Evolutionary conservation across 352 stramenopile species (phyloP), one percentile per base, ranked within the genome.

Genomic region (Globisporangium middletonii): DNA sequence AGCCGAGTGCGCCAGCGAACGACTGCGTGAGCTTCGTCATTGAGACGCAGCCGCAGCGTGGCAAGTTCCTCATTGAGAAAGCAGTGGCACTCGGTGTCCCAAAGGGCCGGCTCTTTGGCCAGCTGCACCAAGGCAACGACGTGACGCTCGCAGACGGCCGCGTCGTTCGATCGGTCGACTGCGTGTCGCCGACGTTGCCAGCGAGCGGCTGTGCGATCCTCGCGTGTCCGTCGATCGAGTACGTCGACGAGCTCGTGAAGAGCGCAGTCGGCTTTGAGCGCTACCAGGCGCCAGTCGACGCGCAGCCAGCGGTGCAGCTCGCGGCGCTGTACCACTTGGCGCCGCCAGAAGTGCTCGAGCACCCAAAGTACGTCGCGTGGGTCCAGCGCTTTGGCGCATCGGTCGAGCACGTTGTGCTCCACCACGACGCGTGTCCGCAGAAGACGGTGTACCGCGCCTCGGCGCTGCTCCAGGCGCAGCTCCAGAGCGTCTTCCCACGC

Each of bases 41-140:
- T 26, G 80, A 92, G 62, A 92, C 82, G n/a, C 71, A 65, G 3
- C 63, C 67, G 19, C 77, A 89, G 55, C 71, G 81, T 33, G 85
- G 85, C 50, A 94, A 93, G 55, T 92, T 94, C 47, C 55, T 94
- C 0, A 77, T 94, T 26, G 71, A 91, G 42, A 78, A 75, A 28
- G 84, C 84, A 1, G n/a, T 76, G 6, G 75, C 73, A 35, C 59
- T 91, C 12, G 84, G 82, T 5, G 84, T 94, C 0, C 84, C 84
- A 0, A 91, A 88, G 61, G 84, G 84, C 4, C 82, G 77, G 43
- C 57, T 92, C 37, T 93, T 90, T 55, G 83, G 85, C 0, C 74
- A 90, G 56, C 64, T 94, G 41, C 83, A 92, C 52, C 75, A 88
- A 13, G 85, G 84, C 13, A 80, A 92, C 53, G 78, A 92, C 55